Evolutionary conservation across 495 filamentous ascomycete species (phyloP).

Genomic region (Penicillium ucsense): DNA sequence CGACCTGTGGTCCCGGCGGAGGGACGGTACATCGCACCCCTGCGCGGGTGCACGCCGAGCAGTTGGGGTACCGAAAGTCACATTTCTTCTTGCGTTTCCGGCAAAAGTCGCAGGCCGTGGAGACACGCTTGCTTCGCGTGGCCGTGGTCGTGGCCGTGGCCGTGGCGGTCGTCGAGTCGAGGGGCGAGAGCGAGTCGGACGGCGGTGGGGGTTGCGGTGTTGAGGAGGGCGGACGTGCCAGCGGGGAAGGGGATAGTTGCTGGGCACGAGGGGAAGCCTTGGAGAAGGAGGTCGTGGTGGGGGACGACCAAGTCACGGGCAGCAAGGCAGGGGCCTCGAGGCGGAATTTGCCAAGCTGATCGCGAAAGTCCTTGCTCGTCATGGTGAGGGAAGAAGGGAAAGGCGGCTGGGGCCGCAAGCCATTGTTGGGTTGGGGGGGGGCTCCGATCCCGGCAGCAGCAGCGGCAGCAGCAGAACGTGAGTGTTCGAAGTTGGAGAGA

Average conservation of each 20-base stretch:
- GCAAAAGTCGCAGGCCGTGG: slow-evolving; percentile 44
- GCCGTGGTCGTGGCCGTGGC: slow-evolving; percentile 1
- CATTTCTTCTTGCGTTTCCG: slow-evolving; percentile 47
- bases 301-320: slow-evolving; percentile 11
- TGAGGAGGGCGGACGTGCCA: not conserved
- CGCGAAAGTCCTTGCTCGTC: slow-evolving; percentile 31
- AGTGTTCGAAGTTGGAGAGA: too few relatives aligned
- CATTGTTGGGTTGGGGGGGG: slow-evolving; percentile 7
- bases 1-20: slow-evolving; percentile 33
- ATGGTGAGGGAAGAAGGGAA: slow-evolving; percentile 12
- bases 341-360: slow-evolving; percentile 38
- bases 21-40: slow-evolving; percentile 42
- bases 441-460: too few relatives aligned
- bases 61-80: slow-evolving; percentile 45
- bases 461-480: too few relatives aligned
- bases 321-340: slow-evolving; percentile 21
- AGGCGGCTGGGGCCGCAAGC: slow-evolving; percentile 29
- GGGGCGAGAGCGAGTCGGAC: slow-evolving; percentile 1
- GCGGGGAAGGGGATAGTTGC: not conserved
- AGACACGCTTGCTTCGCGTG: slow-evolving; percentile 33
- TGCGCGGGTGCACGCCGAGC: slow-evolving; percentile 41
- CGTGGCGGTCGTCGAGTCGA: slow-evolving; percentile 4
- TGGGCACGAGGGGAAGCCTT: not conserved
- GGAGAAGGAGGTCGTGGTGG: not conserved
- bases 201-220: slow-evolving; percentile 2